Evolutionary conservation across 164 flowering plant species (phyloP), one percentile per base, ranked within the genome.

Genomic region (Chimonanthus praecox): DNA sequence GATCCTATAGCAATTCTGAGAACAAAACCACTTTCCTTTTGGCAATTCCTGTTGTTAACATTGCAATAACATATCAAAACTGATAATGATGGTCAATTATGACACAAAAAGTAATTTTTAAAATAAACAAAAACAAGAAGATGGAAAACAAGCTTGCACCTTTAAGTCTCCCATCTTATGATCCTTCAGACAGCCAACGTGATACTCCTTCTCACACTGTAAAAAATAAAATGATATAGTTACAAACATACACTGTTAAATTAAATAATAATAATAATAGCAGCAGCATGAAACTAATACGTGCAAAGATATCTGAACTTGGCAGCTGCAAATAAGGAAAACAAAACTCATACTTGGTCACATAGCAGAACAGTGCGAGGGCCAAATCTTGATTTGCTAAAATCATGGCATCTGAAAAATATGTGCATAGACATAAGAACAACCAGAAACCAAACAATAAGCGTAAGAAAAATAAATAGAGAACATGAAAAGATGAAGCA

Each of bases 161-260:
- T 87, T 83, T 20, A 94, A 78, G 71, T 92, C 87, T 7, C 77
- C 88, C 83, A 91, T 85, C 2, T 81, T 75, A 71, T 85, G 84
- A 11, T 91, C 90, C 86, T 75, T 88, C 80, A 94, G 76, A 82
- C 98, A 96, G 20, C 97, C 94, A 46, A 96, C 92, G 80, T 96
- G 98, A 73, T 75, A 92, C 68, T 94, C 97, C 76, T 81, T 88
- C 82, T 92, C 98, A 82, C 99, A 96, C 99, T 96, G 83, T 64
- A 49, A 48, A 72, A 46, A 3, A 54, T 7, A 5, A 13, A 48
- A 21, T 50, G 3, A 50, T 3, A 10, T 5, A 45, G 33, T n/a
- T 5, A 72, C 18, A 21, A 50, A 16, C 16, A 18, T 33, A 33
- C 33, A 33, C 33, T 33, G 33, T 33, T 33, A 33, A 33, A 33